Percentiles rank a stretch among this genome's conserved stretches.
Conservation (phyloP, 176 grass and related monocot genomes). For the Carex littledalei region DNA sequence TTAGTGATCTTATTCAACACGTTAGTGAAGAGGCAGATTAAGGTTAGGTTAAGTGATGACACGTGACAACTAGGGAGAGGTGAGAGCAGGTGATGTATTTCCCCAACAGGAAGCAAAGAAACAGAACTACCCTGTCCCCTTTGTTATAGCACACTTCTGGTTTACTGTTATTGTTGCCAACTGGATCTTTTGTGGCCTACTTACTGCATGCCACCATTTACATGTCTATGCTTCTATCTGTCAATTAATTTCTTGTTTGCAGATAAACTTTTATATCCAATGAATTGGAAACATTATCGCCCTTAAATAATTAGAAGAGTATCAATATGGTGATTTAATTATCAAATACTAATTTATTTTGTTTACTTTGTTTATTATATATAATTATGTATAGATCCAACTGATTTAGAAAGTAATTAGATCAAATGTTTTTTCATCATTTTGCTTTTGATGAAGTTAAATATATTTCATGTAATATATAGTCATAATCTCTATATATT, state of each 20-base stretch:
- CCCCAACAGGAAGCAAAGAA: conserved; percentile 42
- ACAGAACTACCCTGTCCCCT: conserved; percentile 32
- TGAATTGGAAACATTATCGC: not conserved
- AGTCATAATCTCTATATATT: not conserved
- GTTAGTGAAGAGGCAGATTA: conserved; percentile 37
- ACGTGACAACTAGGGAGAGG: conserved; percentile 20
- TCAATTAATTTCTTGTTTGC: not conserved
- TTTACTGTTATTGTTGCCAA: conserved; percentile 20
- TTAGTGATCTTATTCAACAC: conserved; percentile 23
- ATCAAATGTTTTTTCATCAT: not conserved
- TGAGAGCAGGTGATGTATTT: not conserved
- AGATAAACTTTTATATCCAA: not conserved
- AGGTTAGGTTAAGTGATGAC: conserved; percentile 49
- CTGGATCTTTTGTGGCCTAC: not conserved
- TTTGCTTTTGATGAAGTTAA: not conserved
- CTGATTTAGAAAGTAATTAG: not conserved
- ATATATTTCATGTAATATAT: not conserved
- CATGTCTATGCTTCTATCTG: not conserved
- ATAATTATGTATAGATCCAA: not conserved
- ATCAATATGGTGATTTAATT: not conserved
- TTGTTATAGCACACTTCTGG: conserved; percentile 23
- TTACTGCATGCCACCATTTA: not conserved
- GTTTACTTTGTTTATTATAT: not conserved
- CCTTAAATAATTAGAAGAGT: not conserved
- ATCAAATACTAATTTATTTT: not conserved